Evolutionary conservation across 495 filamentous ascomycete genomes (phyloP).

Genomic region (Recurvomyces mirabilis): DNA sequence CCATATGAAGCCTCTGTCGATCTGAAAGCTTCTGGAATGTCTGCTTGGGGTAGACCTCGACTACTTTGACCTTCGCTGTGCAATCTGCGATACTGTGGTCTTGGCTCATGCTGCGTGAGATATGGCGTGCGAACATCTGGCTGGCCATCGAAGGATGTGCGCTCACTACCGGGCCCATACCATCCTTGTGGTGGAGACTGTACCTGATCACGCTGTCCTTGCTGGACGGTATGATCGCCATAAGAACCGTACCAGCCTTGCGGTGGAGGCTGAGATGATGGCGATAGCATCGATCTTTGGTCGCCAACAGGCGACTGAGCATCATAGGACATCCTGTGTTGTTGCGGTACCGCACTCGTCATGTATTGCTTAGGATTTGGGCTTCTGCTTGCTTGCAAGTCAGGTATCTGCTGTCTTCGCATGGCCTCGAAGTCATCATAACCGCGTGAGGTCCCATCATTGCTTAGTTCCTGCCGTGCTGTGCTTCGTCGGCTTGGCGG

Average conservation of each 20-base stretch:
- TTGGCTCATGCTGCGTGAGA: not conserved
- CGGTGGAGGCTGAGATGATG: not conserved
- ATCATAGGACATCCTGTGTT: not conserved
- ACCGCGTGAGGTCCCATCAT: no score
- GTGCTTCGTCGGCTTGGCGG: not conserved
- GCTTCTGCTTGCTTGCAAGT: not conserved
- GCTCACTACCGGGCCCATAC: no score
- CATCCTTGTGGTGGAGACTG: not conserved
- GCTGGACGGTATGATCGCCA: not conserved
- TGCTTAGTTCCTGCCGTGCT: no score
- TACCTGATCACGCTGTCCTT: not conserved
- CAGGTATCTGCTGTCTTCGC: slow-evolving; percentile 5
- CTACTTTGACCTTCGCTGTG: slow-evolving; percentile 7
- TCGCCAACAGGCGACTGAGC: not conserved
- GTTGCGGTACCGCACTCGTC: not conserved
- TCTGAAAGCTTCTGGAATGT: slow-evolving; percentile 11
- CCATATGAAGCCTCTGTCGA: slow-evolving; percentile 10
- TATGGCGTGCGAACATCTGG: not conserved
- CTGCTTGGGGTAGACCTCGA: slow-evolving; percentile 1
- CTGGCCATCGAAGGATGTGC: not conserved
- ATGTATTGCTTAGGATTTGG: not conserved
- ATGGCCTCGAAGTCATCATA: slow-evolving; percentile 6
- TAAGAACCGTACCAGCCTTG: slow-evolving; percentile 2
- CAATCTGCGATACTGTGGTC: slow-evolving; percentile 1
- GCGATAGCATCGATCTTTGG: not conserved